A percentile compares a stretch with the other conserved stretches of the same genome.
phyloP scores from a whole-genome alignment of 1,284 basidiomycete genomes.

The Tetrapyrgos nigripes region DNA sequence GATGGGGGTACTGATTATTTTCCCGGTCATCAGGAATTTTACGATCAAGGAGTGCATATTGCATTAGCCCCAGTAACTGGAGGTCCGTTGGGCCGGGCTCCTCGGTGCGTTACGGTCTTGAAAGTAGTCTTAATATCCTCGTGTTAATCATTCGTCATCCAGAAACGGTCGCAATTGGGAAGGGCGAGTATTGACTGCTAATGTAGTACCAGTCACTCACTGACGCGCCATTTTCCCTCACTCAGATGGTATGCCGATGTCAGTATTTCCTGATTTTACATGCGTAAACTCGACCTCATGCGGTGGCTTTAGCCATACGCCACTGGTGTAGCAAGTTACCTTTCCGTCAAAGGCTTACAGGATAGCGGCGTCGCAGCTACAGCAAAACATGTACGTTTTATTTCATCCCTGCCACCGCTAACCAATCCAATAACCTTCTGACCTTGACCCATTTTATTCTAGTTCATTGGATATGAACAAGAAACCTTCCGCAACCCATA shows the following conservation, averaged over 20 bases:
- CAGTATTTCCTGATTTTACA: neutral
- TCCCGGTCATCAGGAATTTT: slow-evolving; percentile 48
- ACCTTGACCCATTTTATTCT: neutral
- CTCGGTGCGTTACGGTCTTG: too few relatives aligned
- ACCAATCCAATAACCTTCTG: neutral
- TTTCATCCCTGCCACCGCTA: too few relatives aligned
- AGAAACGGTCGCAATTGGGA: neutral
- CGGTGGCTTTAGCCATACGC: slow-evolving; percentile 62
- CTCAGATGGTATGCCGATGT: neutral
- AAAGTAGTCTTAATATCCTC: neutral
- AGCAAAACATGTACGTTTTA: slow-evolving; percentile 38
- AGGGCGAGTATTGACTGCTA: neutral
- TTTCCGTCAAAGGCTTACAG: slow-evolving; percentile 53
- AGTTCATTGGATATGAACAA: slow-evolving; percentile 12
- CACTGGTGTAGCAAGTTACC: slow-evolving; percentile 46
- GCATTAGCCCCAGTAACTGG: slow-evolving; percentile 16
- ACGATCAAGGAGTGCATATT: slow-evolving; percentile 64
- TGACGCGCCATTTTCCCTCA: neutral
- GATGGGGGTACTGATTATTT: neutral
- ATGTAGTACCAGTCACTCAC: neutral
- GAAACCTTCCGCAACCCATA: slow-evolving; percentile 19
- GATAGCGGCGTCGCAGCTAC: slow-evolving; percentile 48
- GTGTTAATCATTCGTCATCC: neutral
- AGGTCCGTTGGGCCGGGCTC: neutral
- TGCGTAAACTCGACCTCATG: slow-evolving; percentile 40